These are phyloP conservation scores for Oxytropis ochrocephala DNA, from an alignment of 306 rosid species.

Conservation along the genomic window DNA sequence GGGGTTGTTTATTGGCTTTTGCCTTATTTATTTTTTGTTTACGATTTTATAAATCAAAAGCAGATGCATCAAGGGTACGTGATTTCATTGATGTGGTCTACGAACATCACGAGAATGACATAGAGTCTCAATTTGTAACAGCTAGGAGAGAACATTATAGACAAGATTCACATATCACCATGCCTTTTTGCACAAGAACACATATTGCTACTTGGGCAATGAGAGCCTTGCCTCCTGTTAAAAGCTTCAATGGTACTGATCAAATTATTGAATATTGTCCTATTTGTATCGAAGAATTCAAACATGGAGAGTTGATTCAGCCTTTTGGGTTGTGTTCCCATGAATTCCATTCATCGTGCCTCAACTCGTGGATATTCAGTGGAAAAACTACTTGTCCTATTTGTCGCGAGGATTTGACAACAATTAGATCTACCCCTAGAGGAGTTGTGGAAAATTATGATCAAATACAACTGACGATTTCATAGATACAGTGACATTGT, in stretches of 20 bases:
- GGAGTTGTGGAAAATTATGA: neutral
- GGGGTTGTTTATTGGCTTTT: too few relatives aligned
- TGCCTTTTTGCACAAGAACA: neutral
- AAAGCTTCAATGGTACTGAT: neutral
- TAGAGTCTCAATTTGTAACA: neutral
- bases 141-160: neutral
- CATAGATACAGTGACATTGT: too few relatives aligned
- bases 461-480: too few relatives aligned
- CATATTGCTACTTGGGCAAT: neutral
- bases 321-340: conserved; percentile 8
- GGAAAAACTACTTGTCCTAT: conserved; percentile 13
- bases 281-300: conserved; percentile 1
- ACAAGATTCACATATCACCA: neutral
- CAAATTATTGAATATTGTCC: neutral
- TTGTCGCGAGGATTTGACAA: neutral
- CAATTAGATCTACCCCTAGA: neutral
- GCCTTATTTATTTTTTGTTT: too few relatives aligned
- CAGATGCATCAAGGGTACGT: too few relatives aligned
- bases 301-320: neutral
- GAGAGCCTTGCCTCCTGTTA: neutral
- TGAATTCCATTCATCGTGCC: neutral
- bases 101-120: neutral
- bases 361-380: neutral
- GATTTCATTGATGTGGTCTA: too few relatives aligned
- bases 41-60: too few relatives aligned